Base-by-base conservation (phyloP, 2,329 filamentous ascomycete genomes). In the Fonsecaea monophora region DNA sequence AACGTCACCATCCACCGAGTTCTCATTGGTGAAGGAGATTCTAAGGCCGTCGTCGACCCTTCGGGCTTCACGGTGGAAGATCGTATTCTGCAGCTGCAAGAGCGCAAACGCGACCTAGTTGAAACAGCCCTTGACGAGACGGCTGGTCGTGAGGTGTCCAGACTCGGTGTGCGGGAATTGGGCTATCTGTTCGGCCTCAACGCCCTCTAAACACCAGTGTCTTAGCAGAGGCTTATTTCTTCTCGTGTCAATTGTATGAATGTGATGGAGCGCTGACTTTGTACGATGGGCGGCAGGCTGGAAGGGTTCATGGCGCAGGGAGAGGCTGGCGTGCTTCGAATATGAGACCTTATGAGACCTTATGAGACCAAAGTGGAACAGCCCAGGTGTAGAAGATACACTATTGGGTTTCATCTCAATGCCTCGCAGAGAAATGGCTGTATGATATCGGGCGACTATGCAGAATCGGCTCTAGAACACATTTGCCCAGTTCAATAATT, bases 1-100 rank as follows among this genome's bases (percentile, higher is more conserved):
- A 81, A 88, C 7, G 94, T 97, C 4, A 85, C 88, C 63, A 90
- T 97, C 0, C 92, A 97, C 76, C 89, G 92, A 3, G 86, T 97
- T 30, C 80, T 97, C 2, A 87, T 94, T 7, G 78, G 88, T 72
- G 84, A 87, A 42, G 67, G 62, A 45, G 68, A 65, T 3, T 53
- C 53, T 6, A 15, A 54, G 45, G 37, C 54, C 53, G 4, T 13
- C 55, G 25, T 25, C 32, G n/a, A n/a, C 37, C 55, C 25, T 42
- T 18, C 55, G 13, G 48, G 32, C 53, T 71, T 67, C 5, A 97
- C 94, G 0, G 91, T 97, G 1, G 94, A 97, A 77, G 93, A 97
- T 75, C 87, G 93, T 7, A 97, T 97, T 70, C 82, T 94, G 37
- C 84, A 83, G 30, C 80, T 97, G 15, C 93, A 97, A 76, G 86